These are phyloP conservation scores for Heteromeles arbutifolia DNA, from an alignment of 306 rosid genomes.

Conservation along the genomic window DNA sequence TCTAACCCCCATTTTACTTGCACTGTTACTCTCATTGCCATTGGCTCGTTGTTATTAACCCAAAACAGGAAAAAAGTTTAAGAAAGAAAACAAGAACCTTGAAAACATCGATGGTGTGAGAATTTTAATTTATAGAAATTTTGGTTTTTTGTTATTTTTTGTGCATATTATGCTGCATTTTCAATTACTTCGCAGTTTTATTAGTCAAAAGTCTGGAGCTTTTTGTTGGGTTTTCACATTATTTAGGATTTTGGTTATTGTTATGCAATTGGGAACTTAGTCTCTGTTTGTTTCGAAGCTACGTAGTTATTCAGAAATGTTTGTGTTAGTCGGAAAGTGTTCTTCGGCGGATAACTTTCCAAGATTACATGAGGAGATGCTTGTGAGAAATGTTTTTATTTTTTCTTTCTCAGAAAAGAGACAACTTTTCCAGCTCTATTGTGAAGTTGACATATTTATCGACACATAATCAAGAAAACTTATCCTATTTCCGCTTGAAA, in stretches of 20 bases:
- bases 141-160: not conserved
- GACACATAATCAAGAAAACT: not conserved
- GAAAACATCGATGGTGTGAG: not conserved
- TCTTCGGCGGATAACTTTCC: not conserved
- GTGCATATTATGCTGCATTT: not conserved
- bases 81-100: not conserved
- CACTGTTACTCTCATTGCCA: not conserved
- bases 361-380: not conserved
- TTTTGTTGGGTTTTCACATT: not conserved
- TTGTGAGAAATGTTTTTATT: not conserved
- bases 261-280: not conserved
- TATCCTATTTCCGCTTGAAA: not conserved
- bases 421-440: not conserved
- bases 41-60: not conserved
- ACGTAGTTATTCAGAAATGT: not conserved
- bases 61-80: not conserved
- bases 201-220: not conserved
- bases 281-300: not conserved
- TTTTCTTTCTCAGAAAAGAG: not conserved
- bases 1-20: not conserved
- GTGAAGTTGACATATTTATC: not conserved
- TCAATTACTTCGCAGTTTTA: too few relatives aligned
- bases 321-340: not conserved
- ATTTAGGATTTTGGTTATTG: not conserved
- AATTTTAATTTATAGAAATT: not conserved